Evolutionary conservation across 192 early-diverging fungal species (phyloP).

Genomic region (Spizellomyces sp.): DNA sequence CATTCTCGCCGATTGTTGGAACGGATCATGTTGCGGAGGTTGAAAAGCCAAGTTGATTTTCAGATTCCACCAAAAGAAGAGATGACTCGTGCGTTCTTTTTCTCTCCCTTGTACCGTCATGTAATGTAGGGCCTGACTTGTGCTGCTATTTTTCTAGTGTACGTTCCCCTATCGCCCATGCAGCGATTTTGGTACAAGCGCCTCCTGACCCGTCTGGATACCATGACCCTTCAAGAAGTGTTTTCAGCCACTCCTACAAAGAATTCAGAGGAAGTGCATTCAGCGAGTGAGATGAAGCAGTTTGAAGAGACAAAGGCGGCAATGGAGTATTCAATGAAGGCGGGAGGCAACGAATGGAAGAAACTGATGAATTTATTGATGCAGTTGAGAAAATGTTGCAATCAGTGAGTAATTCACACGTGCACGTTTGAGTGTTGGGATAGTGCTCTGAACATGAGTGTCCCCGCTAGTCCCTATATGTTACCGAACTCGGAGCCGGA

Average conservation of each 20-base stretch:
- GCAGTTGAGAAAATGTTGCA: conserved; percentile 80
- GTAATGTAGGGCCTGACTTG: not conserved
- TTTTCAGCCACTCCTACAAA: conserved; percentile 15
- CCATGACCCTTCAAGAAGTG: conserved; percentile 34
- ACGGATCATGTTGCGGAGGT: conserved; percentile 42
- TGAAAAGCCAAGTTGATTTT: conserved; percentile 44
- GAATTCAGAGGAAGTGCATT: not conserved
- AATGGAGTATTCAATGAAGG: conserved; percentile 25
- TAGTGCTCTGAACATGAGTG: conserved; percentile 26
- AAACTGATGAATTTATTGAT: conserved; percentile 62
- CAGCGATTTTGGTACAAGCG: conserved; percentile 51
- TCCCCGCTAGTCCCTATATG: conserved; percentile 64
- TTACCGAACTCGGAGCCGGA: conserved; percentile 57
- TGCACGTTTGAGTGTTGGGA: not conserved
- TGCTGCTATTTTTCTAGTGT: conserved; percentile 14
- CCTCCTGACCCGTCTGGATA: conserved; percentile 42
- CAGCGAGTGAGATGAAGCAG: not conserved
- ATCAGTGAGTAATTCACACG: conserved; percentile 58
- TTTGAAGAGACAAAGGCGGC: conserved; percentile 14
- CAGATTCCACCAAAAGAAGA: conserved; percentile 49
- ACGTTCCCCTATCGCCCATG: conserved; percentile 36
- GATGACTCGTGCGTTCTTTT: conserved; percentile 28
- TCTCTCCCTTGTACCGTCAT: not conserved
- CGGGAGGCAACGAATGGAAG: conserved; percentile 32
- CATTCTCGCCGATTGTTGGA: conserved; percentile 38